Percentiles rank a stretch among this genome's conserved stretches.
Conservation (phyloP, 306 rosid species). For the Medicago arabica region DNA sequence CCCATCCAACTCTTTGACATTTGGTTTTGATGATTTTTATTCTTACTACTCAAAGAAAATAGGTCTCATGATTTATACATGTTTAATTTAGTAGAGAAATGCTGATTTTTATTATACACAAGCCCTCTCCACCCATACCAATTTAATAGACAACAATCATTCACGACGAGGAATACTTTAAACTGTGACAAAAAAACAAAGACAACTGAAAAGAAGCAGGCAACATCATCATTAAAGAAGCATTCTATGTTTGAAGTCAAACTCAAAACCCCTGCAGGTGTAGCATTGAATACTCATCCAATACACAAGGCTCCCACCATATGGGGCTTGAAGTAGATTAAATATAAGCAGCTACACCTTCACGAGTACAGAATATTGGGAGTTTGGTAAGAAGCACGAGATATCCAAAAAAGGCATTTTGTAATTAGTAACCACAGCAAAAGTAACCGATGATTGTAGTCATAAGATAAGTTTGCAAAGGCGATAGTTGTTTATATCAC, state of each 20-base stretch:
- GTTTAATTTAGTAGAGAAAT: background rate
- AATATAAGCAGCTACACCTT: slow-evolving; percentile 3
- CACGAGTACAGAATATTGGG: background rate
- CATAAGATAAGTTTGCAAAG: background rate
- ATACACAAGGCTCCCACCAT: slow-evolving; percentile 8
- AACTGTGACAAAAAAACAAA: slow-evolving; percentile 4
- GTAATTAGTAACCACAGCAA: slow-evolving; percentile 25
- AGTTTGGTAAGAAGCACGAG: slow-evolving; percentile 8
- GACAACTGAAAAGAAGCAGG: slow-evolving; percentile 7
- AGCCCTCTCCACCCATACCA: background rate
- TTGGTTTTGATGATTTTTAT: slow-evolving; percentile 10
- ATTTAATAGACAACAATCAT: slow-evolving; percentile 7
- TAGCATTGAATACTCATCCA: slow-evolving; percentile 3
- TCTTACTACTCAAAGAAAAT: too few relatives aligned
- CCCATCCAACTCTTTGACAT: slow-evolving; percentile 1
- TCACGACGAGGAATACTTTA: too few relatives aligned
- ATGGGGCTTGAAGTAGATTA: slow-evolving; percentile 8
- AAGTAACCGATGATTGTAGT: background rate
- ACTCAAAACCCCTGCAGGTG: slow-evolving; percentile 11
- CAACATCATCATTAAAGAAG: slow-evolving; percentile 10
- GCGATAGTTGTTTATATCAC: background rate
- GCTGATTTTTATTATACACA: background rate
- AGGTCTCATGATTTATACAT: too few relatives aligned
- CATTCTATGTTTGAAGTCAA: background rate
- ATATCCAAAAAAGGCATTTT: slow-evolving; percentile 8